A percentile compares a stretch with the other conserved stretches of the same genome.
phyloP scores from a whole-genome alignment of 495 filamentous ascomycete genomes.

The Lichenothelia convexa region DNA sequence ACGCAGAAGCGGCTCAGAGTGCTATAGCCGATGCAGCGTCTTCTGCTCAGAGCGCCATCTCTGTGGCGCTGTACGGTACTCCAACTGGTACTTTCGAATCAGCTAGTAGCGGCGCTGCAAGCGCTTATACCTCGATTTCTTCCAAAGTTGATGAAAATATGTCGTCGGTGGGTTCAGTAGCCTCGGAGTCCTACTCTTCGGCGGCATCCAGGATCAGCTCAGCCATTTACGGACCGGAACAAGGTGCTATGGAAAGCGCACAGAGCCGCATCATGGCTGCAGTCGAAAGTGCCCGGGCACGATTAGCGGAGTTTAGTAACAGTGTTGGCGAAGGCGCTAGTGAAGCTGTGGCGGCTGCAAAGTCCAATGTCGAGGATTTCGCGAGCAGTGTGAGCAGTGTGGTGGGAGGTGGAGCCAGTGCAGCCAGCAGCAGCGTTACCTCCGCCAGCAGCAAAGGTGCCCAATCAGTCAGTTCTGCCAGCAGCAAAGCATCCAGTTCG shows the following conservation, averaged over 20 bases:
- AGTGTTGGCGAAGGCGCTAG: constrained; percentile 21
- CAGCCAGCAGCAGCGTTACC: neutral
- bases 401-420: constrained; percentile 1
- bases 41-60: constrained; percentile 30
- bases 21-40: constrained; percentile 31
- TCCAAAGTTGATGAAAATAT: constrained; percentile 23
- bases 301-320: constrained; percentile 28
- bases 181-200: constrained; percentile 22
- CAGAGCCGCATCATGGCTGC: constrained; percentile 27
- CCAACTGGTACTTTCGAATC: constrained; percentile 23
- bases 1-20: constrained; percentile 29
- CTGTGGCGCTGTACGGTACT: constrained; percentile 35
- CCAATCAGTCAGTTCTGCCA: too few species aligned
- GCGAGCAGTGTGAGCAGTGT: constrained; percentile 26
- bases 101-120: constrained; percentile 19
- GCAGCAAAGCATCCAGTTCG: too few species aligned
- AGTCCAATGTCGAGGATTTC: constrained; percentile 28
- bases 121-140: constrained; percentile 18
- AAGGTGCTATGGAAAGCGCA: constrained; percentile 37
- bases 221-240: constrained; percentile 27
- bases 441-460: too few species aligned
- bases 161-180: constrained; percentile 27
- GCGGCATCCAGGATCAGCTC: constrained; percentile 14
- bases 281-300: constrained; percentile 31
- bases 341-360: constrained; percentile 18